These are phyloP conservation scores for Tulasnella sp. DNA, from an alignment of 768 basidiomycete genomes.

Conservation along the genomic window DNA sequence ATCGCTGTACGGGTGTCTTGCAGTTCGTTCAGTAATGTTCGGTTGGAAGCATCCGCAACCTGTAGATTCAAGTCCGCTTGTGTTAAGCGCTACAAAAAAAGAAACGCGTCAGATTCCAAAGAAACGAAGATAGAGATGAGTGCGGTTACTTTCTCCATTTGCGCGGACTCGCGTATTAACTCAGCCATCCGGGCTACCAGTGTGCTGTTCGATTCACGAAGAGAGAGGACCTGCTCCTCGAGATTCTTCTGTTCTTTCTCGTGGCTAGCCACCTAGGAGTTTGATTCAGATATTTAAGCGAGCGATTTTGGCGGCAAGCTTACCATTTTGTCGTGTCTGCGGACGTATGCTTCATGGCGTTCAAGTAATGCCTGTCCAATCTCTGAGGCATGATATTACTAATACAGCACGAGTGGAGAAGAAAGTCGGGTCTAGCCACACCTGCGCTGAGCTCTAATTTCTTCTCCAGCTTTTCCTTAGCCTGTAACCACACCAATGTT, in stretches of 20 bases:
- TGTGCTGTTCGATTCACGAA: conserved; percentile 21
- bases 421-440: conserved; percentile 31
- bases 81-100: conserved; percentile 46
- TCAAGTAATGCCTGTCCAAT: conserved; percentile 82
- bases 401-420: conserved; percentile 5
- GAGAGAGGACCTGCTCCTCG: conserved; percentile 21
- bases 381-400: conserved; percentile 36
- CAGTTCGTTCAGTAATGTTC: conserved; percentile 58
- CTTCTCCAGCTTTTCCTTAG: conserved; percentile 62
- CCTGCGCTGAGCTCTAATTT: conserved; percentile 78
- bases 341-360: conserved; percentile 76
- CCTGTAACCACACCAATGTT: conserved; percentile 46
- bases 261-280: conserved; percentile 21
- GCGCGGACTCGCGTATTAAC: conserved; percentile 44
- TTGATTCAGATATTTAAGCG: background rate
- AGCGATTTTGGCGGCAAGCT: background rate
- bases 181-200: conserved; percentile 27
- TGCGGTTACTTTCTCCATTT: conserved; percentile 44
- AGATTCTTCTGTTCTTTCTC: conserved; percentile 14
- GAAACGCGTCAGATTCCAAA: background rate
- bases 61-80: conserved; percentile 75
- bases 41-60: conserved; percentile 66
- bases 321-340: conserved; percentile 38
- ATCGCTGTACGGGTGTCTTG: conserved; percentile 60
- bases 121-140: background rate